Conservation (phyloP, 306 rosid species). For the Ziziphus jujuba region DNA sequence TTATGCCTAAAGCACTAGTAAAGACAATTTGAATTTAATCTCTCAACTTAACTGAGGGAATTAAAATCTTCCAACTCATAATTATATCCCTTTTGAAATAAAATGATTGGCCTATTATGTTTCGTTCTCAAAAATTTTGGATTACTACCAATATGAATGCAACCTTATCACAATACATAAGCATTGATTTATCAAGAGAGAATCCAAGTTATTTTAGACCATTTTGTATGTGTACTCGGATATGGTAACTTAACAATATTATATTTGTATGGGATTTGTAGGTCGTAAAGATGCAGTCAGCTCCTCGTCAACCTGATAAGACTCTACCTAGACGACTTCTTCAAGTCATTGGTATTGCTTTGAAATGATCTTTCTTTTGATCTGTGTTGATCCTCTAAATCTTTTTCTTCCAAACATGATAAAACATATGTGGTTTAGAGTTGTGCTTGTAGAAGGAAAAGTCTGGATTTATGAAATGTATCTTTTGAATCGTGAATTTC, state of each 20-base stretch:
- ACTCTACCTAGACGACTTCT: conserved; percentile 64
- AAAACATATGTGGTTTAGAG: neutral
- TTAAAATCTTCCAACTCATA: too few relatives aligned
- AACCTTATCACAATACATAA: too few relatives aligned
- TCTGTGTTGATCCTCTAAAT: neutral
- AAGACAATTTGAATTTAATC: too few relatives aligned
- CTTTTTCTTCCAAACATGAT: neutral
- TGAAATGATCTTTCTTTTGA: conserved; percentile 11
- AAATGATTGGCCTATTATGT: too few relatives aligned
- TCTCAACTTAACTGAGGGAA: too few relatives aligned
- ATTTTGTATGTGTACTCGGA: neutral
- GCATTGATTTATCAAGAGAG: too few relatives aligned
- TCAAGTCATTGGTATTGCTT: conserved; percentile 88
- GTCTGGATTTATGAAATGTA: neutral
- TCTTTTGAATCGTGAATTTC: neutral
- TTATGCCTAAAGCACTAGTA: too few relatives aligned
- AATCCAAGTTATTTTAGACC: neutral
- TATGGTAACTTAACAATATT: neutral
- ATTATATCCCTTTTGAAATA: too few relatives aligned
- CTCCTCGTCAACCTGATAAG: conserved; percentile 69
- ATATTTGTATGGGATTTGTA: conserved; percentile 33
- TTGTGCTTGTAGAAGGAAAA: neutral
- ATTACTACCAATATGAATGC: too few relatives aligned
- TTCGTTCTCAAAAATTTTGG: too few relatives aligned
- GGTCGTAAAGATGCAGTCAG: conserved; percentile 68